Evolutionary conservation across 495 filamentous ascomycete species (phyloP).

Genomic region (Cenococcum geophilum): DNA sequence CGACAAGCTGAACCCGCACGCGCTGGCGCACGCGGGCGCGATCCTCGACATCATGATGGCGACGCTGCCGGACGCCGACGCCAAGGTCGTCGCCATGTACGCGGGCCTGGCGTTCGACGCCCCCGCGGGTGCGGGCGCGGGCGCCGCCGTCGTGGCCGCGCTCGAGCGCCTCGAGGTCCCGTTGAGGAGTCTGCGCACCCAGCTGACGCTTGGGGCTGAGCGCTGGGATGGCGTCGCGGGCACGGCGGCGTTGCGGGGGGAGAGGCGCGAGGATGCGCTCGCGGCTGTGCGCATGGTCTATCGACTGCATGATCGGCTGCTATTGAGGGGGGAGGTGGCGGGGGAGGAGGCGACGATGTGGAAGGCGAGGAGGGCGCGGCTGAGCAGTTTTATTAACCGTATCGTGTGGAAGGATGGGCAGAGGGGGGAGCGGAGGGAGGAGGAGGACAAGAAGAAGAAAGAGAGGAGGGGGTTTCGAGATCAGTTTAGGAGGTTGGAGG

Average conservation of each 20-base stretch:
- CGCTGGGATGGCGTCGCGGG: constrained; percentile 9
- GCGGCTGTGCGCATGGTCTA: constrained; percentile 18
- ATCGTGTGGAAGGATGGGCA: too few species aligned
- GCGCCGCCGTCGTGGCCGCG: constrained; percentile 19
- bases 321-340: constrained; percentile 8
- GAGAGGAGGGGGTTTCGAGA: not conserved
- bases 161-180: constrained; percentile 12
- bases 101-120: constrained; percentile 12
- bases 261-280: constrained; percentile 16
- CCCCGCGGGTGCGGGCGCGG: constrained; percentile 12
- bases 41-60: constrained; percentile 31
- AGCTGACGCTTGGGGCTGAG: too few species aligned
- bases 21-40: constrained; percentile 32
- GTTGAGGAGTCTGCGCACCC: constrained; percentile 11
- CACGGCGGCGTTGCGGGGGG: constrained; percentile 1
- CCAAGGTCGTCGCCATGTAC: constrained; percentile 17
- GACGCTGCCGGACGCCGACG: constrained; percentile 18
- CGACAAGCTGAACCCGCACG: constrained; percentile 63
- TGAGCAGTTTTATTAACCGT: too few species aligned
- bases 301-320: constrained; percentile 15
- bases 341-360: constrained; percentile 15
- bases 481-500: not conserved
- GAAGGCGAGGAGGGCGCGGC: constrained; percentile 9
- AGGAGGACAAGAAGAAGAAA: not conserved
- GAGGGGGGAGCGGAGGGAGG: too few species aligned